Evolutionary conservation across 2,329 filamentous ascomycete genomes (phyloP).

Genomic region (Trichoderma breve): DNA sequence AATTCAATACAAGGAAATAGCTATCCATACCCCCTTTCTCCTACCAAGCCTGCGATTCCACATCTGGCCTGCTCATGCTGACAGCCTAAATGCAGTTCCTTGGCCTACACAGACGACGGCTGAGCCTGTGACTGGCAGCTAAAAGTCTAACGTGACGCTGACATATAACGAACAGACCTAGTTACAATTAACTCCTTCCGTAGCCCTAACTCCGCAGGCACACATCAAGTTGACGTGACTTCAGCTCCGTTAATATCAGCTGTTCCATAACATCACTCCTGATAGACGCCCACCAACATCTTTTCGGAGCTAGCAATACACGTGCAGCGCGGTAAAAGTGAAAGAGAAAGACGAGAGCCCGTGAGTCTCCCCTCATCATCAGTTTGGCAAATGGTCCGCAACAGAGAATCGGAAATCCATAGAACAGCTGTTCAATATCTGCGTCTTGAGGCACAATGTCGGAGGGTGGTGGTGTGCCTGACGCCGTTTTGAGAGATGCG

Average conservation of each 20-base stretch:
- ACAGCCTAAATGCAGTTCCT: background rate
- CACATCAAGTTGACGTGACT: background rate
- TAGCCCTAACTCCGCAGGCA: background rate
- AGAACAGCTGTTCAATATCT: background rate
- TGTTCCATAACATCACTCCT: background rate
- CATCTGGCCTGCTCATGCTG: background rate
- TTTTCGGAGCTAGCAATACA: background rate
- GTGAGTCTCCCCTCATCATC: background rate
- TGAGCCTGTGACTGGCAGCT: background rate
- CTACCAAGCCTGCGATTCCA: background rate
- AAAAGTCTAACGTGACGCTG: background rate
- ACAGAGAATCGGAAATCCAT: background rate
- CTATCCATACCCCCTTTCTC: background rate
- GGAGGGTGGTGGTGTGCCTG: background rate
- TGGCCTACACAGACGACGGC: background rate
- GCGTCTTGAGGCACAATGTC: background rate
- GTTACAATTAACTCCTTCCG: background rate
- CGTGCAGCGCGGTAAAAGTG: background rate
- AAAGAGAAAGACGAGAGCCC: background rate
- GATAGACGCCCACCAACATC: background rate
- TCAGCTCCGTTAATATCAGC: background rate
- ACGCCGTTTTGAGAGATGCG: background rate
- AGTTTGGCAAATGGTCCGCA: background rate
- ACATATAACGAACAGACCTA: background rate
- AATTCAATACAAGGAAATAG: background rate